Percentiles rank a stretch among this genome's conserved stretches.
These are phyloP conservation scores for Trichoderma arundinaceum DNA, from an alignment of 2,329 filamentous ascomycete species.

Conservation along the genomic window DNA sequence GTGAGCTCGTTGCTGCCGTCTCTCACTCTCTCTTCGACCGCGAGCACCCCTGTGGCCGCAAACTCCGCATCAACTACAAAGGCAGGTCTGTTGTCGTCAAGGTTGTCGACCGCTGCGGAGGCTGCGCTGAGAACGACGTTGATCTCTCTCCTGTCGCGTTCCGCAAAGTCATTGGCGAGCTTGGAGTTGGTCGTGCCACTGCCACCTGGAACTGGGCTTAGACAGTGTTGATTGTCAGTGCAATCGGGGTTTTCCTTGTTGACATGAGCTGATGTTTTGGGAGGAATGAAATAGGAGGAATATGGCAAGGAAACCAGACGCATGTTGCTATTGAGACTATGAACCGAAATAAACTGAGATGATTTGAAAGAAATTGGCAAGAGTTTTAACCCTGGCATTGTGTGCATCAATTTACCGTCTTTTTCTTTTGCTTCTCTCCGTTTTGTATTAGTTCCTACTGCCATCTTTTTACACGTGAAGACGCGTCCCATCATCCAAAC, in stretches of 20 bases:
- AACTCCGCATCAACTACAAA: slow-evolving; percentile 64
- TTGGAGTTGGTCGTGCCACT: slow-evolving; percentile 37
- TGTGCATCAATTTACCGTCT: neutral
- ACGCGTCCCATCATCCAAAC: too few relatives aligned
- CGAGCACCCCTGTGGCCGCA: slow-evolving; percentile 62
- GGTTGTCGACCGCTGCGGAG: slow-evolving; percentile 70
- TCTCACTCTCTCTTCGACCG: slow-evolving; percentile 72
- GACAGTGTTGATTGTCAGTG: neutral
- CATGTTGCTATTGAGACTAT: neutral
- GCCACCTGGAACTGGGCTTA: slow-evolving; percentile 41
- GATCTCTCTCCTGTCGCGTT: slow-evolving; percentile 57
- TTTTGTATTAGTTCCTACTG: neutral
- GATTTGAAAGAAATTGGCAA: neutral
- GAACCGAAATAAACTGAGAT: neutral
- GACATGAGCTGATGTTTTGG: neutral
- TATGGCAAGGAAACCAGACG: neutral
- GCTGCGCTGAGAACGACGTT: slow-evolving; percentile 53
- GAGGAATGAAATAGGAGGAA: neutral
- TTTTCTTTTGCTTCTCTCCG: neutral
- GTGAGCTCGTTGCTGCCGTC: slow-evolving; percentile 69
- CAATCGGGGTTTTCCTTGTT: neutral
- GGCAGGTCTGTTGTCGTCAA: slow-evolving; percentile 59
- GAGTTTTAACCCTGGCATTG: too few relatives aligned
- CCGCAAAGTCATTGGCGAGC: slow-evolving; percentile 48
- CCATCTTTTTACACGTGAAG: neutral